These are phyloP conservation scores for Backusella macrospora DNA, from an alignment of 192 early-diverging fungal genomes.

Conservation along the genomic window DNA sequence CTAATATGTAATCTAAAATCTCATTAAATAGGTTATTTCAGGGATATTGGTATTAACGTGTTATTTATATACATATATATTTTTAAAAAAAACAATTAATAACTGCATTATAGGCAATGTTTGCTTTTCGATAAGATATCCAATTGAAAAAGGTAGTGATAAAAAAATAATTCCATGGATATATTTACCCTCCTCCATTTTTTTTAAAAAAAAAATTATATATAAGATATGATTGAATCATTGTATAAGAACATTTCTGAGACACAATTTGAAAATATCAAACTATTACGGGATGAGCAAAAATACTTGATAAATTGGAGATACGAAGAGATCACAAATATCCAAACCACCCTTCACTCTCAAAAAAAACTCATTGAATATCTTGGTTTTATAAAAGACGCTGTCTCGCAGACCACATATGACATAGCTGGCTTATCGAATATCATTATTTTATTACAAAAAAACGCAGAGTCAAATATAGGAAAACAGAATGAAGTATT, in stretches of 20 bases:
- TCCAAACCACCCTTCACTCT: neutral
- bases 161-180: too few relatives aligned
- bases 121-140: constrained; percentile 4
- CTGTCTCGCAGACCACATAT: neutral
- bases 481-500: neutral
- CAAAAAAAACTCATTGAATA: neutral
- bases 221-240: neutral
- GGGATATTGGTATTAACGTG: neutral
- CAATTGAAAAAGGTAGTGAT: neutral
- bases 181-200: too few relatives aligned
- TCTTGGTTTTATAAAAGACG: neutral
- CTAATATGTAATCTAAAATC: neutral
- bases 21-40: neutral
- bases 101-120: neutral
- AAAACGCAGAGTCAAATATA: neutral
- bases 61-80: too few relatives aligned
- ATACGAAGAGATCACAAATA: neutral
- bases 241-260: neutral
- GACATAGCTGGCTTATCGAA: neutral
- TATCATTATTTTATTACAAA: neutral
- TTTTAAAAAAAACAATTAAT: neutral
- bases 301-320: neutral
- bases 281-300: neutral
- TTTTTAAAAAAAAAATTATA: too few relatives aligned
- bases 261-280: neutral